Base-by-base conservation (phyloP, 257 asterid species). In the Thymus mandschuricus region DNA sequence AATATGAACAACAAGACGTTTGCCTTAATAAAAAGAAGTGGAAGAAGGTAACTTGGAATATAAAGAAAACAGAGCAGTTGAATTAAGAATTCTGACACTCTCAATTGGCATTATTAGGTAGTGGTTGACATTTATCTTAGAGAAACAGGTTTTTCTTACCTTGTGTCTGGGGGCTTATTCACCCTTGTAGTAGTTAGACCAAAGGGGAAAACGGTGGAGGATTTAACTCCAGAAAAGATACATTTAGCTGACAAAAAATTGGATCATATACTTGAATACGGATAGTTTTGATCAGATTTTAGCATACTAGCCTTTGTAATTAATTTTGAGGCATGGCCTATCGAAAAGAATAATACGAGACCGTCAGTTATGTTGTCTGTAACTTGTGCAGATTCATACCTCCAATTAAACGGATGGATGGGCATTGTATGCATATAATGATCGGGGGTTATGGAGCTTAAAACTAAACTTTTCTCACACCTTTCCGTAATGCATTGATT, bases 341-440 rank as follows among this genome's bases (percentile, higher is more conserved):
- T 34, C 27, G 10, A 71, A 34, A 51, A 13, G 34, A 30, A 46
- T 44, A 31, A 54, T 46, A 35, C 5, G 73, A 30, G 61, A 70
- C 73, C 60, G 54, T 40, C 69, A 70, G 48, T 41, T 30, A 10
- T 10, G 48, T 41, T 30, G n/a, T 10, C 2, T 46, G 57, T 12
- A 75, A 66, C 21, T 59, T 27, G 28, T 50, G 56, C 71, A 38
- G 55, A 30, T 68, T 68, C 63, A 46, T 55, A 46, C 31, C 64
- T 69, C 65, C 21, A 50, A 60, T 35, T 50, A 55, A 35, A 64
- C 8, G 57, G 45, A 43, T 43, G 56, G 64, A 60, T 64, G 7
- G 58, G 12, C 31, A 55, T 29, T 31, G 1, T 9, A 34, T 50
- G 45, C 58, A 43, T 28, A 44, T 64, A 49, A 21, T 30, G 11